Percentiles rank a stretch among this genome's conserved stretches.
These are phyloP conservation scores for Diaporthe helianthi DNA, from an alignment of 2,329 filamentous ascomycete species.

Conservation along the genomic window DNA sequence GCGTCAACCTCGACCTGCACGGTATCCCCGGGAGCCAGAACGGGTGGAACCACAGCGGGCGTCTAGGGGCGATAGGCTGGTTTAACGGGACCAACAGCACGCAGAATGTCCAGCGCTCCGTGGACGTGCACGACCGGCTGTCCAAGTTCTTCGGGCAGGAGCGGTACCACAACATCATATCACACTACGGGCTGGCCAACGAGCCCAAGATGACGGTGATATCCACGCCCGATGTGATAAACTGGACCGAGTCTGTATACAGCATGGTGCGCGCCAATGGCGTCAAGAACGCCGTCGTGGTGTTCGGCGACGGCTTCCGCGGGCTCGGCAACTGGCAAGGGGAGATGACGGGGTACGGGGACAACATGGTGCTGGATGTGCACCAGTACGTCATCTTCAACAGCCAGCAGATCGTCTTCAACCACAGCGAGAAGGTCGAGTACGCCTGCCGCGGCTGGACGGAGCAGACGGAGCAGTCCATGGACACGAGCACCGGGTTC, in stretches of 20 bases:
- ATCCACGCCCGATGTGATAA: slow-evolving; percentile 68
- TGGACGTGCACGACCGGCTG: slow-evolving; percentile 86
- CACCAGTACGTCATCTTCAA: slow-evolving; percentile 99
- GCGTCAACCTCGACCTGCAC: slow-evolving; percentile 92
- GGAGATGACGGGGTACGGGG: slow-evolving; percentile 72
- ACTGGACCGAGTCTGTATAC: slow-evolving; percentile 81
- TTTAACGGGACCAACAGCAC: slow-evolving; percentile 87
- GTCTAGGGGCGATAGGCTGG: slow-evolving; percentile 83
- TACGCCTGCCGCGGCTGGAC: slow-evolving; percentile 92
- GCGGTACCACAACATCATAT: slow-evolving; percentile 89
- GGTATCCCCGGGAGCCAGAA: slow-evolving; percentile 94
- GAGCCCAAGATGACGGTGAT: slow-evolving; percentile 89
- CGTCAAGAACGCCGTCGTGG: slow-evolving; percentile 69
- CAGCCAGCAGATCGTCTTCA: slow-evolving; percentile 79
- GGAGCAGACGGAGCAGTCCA: slow-evolving; percentile 74
- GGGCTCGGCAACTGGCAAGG: slow-evolving; percentile 92
- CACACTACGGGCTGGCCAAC: slow-evolving; percentile 93
- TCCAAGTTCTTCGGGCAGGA: slow-evolving; percentile 92
- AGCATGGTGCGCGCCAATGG: slow-evolving; percentile 78
- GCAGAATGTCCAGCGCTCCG: slow-evolving; percentile 78
- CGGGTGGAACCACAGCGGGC: slow-evolving; percentile 96
- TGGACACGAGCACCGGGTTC: slow-evolving; percentile 79
- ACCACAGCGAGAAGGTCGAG: slow-evolving; percentile 82
- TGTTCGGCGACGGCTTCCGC: slow-evolving; percentile 95
- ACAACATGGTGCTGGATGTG: slow-evolving; percentile 85